Base-by-base conservation (phyloP, 441 rosid species). In the Eugenia klotzschiana region DNA sequence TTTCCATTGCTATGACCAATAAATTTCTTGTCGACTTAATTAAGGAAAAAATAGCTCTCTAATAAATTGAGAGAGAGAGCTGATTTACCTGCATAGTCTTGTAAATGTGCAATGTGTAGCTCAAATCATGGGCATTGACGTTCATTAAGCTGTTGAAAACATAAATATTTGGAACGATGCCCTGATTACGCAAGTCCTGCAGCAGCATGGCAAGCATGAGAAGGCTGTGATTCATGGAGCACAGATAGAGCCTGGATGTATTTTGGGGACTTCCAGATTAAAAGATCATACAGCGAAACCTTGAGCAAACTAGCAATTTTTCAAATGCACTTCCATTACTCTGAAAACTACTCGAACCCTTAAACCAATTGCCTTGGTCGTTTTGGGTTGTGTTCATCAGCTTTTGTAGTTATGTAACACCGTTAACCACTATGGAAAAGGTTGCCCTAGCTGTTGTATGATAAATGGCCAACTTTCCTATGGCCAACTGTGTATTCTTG, bases 71-170 rank as follows among this genome's bases (percentile, higher is more conserved):
- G 85, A 84, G 82, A 84, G 82, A 79, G 80, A 86, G 87, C 87
- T 18, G 53, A 86, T 81, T 90, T 89, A 95, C 98, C 88, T 89
- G 91, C 96, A 95, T 93, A 84, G 86, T 88, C 90, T 89, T 93
- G 96, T 93, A 92, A 83, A 93, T 85, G 82, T 88, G 82, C 87
- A 93, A 81, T 84, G 92, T 91, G 86, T 93, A 96, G 86, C 85
- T 89, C 91, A 96, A 87, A 87, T 94, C 98, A 88, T 90, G 93
- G 80, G 98, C 92, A 92, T 96, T 95, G 87, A 91, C 98, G 80
- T 95, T 96, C 98, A 96, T 95, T 80, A 94, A 91, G 86, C 98
- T 94, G 91, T 95, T 96, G 92, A 93, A 91, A 85, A 96, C 94
- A 87, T 87, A 96, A 29, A 92, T 87, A 79, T 96, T 95, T 84